These are phyloP conservation scores for Kodamaea sp. DNA, from an alignment of 1,139 yeast genomes.

Conservation along the genomic window DNA sequence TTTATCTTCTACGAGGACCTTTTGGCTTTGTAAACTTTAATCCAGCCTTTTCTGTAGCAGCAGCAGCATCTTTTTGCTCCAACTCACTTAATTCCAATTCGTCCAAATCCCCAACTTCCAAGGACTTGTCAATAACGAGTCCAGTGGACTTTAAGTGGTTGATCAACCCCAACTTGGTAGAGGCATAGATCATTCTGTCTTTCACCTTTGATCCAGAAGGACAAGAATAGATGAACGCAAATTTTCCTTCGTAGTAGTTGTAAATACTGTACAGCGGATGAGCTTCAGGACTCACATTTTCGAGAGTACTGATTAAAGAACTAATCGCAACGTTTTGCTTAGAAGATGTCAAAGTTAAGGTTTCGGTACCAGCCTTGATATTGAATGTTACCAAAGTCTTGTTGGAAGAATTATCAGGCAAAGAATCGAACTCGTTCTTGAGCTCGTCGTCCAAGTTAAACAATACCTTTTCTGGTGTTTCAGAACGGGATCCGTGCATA, in stretches of 20 bases:
- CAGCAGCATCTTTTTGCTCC: conserved; percentile 14
- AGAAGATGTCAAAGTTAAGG: conserved; percentile 23
- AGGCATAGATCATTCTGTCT: conserved; percentile 91
- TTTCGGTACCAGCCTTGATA: conserved; percentile 33
- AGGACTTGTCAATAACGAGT: conserved; percentile 43
- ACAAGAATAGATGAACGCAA: conserved; percentile 76
- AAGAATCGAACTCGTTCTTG: conserved; percentile 22
- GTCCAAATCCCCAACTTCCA: conserved; percentile 70
- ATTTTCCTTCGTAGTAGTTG: conserved; percentile 31
- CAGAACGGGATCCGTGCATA: conserved; percentile 27
- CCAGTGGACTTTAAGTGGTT: conserved; percentile 44
- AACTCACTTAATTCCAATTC: conserved; percentile 55
- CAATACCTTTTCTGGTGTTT: conserved; percentile 20
- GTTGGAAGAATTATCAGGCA: conserved; percentile 14
- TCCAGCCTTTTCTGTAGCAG: conserved; percentile 16
- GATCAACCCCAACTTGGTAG: conserved; percentile 71
- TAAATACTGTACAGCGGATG: conserved; percentile 61
- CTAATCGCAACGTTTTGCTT: conserved; percentile 18
- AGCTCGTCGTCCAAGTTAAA: conserved; percentile 31
- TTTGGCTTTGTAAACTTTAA: conserved; percentile 53
- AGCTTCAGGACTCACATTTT: conserved; percentile 13
- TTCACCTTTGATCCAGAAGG: conserved; percentile 89
- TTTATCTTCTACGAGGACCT: conserved; percentile 53
- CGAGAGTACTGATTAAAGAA: conserved; percentile 25
- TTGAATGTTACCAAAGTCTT: conserved; percentile 30